These are phyloP conservation scores for Penicillium sp. DNA, from an alignment of 2,329 filamentous ascomycete genomes.

Conservation along the genomic window DNA sequence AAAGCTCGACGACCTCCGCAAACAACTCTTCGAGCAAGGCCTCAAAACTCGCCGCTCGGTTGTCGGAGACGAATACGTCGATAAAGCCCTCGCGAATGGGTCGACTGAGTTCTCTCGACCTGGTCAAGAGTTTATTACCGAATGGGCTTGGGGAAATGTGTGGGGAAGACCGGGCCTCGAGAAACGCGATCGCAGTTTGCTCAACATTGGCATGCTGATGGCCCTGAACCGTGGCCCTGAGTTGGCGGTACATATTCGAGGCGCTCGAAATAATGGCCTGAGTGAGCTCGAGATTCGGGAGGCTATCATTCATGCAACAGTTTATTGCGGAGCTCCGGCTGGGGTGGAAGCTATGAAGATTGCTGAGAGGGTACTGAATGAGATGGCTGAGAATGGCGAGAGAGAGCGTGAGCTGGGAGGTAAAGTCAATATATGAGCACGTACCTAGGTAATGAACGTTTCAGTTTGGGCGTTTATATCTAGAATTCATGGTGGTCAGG, in stretches of 20 bases:
- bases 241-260: constrained; percentile 58
- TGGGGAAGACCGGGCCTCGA: constrained; percentile 62
- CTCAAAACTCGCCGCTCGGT: constrained; percentile 58
- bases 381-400: constrained; percentile 12
- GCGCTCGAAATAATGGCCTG: constrained; percentile 60
- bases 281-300: constrained; percentile 61
- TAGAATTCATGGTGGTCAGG: no score
- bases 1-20: constrained; percentile 45
- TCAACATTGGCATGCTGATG: constrained; percentile 63
- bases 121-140: constrained; percentile 57
- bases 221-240: constrained; percentile 58
- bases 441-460: not conserved
- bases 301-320: constrained; percentile 48
- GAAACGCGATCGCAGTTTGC: constrained; percentile 56
- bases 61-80: constrained; percentile 59
- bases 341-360: constrained; percentile 54
- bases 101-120: constrained; percentile 57
- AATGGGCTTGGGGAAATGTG: constrained; percentile 60
- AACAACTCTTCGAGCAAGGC: constrained; percentile 57
- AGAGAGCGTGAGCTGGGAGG: constrained; percentile 7
- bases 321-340: constrained; percentile 53
- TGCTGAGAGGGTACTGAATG: constrained; percentile 25
- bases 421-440: not conserved
- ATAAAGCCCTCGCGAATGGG: constrained; percentile 53
- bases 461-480: no score